These are phyloP conservation scores for Verticillium tricorpus DNA, from an alignment of 2,329 filamentous ascomycete genomes.

Conservation along the genomic window DNA sequence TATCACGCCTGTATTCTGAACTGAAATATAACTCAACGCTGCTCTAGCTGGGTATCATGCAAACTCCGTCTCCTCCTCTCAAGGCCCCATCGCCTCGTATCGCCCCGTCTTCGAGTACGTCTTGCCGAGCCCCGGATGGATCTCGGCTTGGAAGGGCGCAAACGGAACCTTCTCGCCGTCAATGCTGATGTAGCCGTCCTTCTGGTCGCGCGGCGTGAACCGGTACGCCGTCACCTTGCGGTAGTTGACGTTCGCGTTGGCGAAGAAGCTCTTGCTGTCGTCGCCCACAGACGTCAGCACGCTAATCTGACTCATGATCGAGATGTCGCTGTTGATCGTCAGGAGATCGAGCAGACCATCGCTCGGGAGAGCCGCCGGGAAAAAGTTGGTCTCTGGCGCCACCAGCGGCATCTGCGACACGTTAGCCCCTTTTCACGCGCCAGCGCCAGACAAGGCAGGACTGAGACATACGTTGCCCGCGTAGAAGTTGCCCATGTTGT, in stretches of 20 bases:
- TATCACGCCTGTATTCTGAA: neutral
- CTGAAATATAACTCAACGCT: neutral
- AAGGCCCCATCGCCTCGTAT: conserved; percentile 62
- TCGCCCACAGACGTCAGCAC: conserved; percentile 39
- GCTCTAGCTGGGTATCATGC: neutral
- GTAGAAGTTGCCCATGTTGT: conserved; percentile 88
- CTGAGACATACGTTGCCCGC: conserved; percentile 65
- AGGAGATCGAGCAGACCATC: conserved; percentile 87
- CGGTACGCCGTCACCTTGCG: conserved; percentile 85
- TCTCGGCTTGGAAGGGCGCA: conserved; percentile 84
- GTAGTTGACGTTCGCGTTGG: conserved; percentile 72
- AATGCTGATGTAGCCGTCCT: conserved; percentile 83
- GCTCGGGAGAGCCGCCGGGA: conserved; percentile 72
- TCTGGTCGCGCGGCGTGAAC: conserved; percentile 68
- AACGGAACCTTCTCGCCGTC: conserved; percentile 88
- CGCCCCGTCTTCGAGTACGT: conserved; percentile 73
- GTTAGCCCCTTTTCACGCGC: neutral
- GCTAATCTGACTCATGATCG: conserved; percentile 56
- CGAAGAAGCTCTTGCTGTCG: conserved; percentile 71
- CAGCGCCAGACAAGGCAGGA: too few species aligned
- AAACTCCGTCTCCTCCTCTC: neutral
- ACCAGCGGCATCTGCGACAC: conserved; percentile 73
- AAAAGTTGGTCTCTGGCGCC: conserved; percentile 83
- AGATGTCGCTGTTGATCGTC: conserved; percentile 71
- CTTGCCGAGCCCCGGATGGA: conserved; percentile 76